Conservation (phyloP, 2,329 filamentous ascomycete genomes). For the Nothopassalora personata region DNA sequence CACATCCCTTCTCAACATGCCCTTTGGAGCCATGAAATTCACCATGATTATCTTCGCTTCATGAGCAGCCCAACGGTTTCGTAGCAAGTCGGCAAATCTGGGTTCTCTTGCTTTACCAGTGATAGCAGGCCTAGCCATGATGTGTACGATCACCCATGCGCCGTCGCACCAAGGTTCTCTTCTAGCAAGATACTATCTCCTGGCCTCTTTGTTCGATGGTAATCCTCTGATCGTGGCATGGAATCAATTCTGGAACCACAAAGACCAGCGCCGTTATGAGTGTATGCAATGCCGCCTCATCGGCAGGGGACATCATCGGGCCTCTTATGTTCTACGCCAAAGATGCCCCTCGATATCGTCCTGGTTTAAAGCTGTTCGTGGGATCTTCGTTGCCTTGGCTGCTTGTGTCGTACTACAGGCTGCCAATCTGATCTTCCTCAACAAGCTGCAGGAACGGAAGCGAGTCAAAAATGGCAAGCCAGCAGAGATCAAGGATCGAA, state of each 20-base stretch:
- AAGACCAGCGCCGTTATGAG: conserved; percentile 63
- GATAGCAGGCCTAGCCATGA: conserved; percentile 53
- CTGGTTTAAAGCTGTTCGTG: conserved; percentile 54
- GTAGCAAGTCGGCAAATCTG: conserved; percentile 54
- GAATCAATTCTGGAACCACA: conserved; percentile 65
- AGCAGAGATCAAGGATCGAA: conserved; percentile 54
- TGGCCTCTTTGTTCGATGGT: conserved; percentile 61
- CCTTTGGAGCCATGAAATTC: conserved; percentile 59
- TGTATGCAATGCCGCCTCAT: conserved; percentile 58
- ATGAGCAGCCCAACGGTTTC: conserved; percentile 53
- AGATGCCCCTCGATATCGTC: conserved; percentile 55
- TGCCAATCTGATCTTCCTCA: conserved; percentile 51
- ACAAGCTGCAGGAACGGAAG: conserved; percentile 51
- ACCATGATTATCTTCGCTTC: conserved; percentile 55
- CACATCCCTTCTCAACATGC: conserved; percentile 60
- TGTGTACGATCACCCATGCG: conserved; percentile 50
- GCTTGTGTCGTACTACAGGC: conserved; percentile 51
- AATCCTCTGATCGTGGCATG: conserved; percentile 63
- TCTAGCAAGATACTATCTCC: conserved; percentile 59
- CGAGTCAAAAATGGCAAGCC: conserved; percentile 57
- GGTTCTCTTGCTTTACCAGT: conserved; percentile 54
- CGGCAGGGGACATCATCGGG: conserved; percentile 61
- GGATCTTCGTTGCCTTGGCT: conserved; percentile 51
- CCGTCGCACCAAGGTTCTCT: conserved; percentile 44
- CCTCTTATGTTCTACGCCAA: conserved; percentile 56